Base-by-base conservation (phyloP, 106 monocot genomes). In the Platanthera guangdongensis region DNA sequence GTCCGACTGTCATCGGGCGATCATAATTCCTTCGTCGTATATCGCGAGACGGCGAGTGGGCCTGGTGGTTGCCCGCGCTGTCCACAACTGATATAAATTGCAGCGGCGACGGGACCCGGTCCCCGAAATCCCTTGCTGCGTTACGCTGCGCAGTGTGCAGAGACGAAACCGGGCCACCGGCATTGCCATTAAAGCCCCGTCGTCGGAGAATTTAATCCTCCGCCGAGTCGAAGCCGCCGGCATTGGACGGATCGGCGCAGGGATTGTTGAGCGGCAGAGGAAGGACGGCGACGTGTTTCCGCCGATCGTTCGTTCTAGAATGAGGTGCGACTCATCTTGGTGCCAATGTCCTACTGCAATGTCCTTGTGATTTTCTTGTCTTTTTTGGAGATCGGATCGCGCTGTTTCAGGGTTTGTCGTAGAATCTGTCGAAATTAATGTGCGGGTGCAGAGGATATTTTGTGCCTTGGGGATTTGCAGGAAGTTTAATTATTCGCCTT, bases 1-100 rank as follows among this genome's bases (percentile, higher is more conserved):
- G 72, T 72, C 21, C 50, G 72, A 72, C 51, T 22, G 3, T 21
- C 70, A 72, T 72, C 72, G 72, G 46, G 10, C 51, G 72, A 51
- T 51, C 50, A 18, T 0, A 21, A 10, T 21, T 0, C 21, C 50
- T 50, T 21, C 5, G 10, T 11, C 22, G 19, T 21, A 19, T 22
- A 50, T 47, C 49, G 72, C 51, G 72, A 50, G 72, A 51, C 11
- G 16, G 0, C 21, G 50, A 3, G 22, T 47, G 70, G 47, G 70
- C 70, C 70, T 72, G 4, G 51, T 51, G 21, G 21, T 51, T 7
- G 72, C 51, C 50, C 72, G 72, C 72, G 72, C 50, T 51, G 18
- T 72, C 50, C 21, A 8, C 72, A 18, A 18, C 39, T 13, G 72
- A 51, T 72, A 72, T 72, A 72, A 72, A 72, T 72, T 5, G 22